Percentiles rank a stretch among this genome's conserved stretches.
phyloP scores from a whole-genome alignment of 1,284 basidiomycete genomes.

The Sporisorium exsertum region DNA sequence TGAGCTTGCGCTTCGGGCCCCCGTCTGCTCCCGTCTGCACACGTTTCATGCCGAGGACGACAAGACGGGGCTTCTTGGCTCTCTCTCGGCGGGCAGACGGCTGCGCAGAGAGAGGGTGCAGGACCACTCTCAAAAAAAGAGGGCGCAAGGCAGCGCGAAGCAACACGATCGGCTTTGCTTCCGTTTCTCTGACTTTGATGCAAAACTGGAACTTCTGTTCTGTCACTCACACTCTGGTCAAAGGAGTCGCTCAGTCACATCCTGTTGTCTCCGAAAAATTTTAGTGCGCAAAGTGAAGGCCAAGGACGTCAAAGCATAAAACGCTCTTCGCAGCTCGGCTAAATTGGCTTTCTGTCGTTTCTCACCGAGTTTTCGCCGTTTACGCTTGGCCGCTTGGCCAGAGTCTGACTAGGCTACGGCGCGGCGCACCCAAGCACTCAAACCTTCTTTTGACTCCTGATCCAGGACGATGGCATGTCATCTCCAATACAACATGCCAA shows the following conservation, averaged over 20 bases:
- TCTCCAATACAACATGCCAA: slow-evolving; percentile 1
- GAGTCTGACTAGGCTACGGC: too few species aligned
- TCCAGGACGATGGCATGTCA: not conserved
- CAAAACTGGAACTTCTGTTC: not conserved
- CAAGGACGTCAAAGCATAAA: slow-evolving; percentile 3
- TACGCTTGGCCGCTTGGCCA: too few species aligned
- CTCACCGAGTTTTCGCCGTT: slow-evolving; percentile 26
- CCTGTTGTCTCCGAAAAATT: slow-evolving; percentile 1
- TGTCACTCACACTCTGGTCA: not conserved
- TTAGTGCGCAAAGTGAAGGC: not conserved
- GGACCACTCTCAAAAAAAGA: not conserved
- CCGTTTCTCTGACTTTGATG: not conserved
- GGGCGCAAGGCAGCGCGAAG: too few species aligned
- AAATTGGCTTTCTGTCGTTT: slow-evolving; percentile 6
- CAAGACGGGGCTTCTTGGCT: slow-evolving; percentile 5
- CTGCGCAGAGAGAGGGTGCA: not conserved
- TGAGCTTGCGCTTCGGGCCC: not conserved
- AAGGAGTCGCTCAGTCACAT: not conserved
- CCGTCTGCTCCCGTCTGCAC: slow-evolving; percentile 9
- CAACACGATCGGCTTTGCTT: slow-evolving; percentile 5
- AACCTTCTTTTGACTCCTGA: not conserved
- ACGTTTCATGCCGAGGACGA: slow-evolving; percentile 16
- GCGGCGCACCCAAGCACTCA: not conserved
- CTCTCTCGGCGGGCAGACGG: not conserved
- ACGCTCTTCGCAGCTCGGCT: slow-evolving; percentile 16